phyloP scores from a whole-genome alignment of 2,329 filamentous ascomycete species.

The Aureobasidium sp. region DNA sequence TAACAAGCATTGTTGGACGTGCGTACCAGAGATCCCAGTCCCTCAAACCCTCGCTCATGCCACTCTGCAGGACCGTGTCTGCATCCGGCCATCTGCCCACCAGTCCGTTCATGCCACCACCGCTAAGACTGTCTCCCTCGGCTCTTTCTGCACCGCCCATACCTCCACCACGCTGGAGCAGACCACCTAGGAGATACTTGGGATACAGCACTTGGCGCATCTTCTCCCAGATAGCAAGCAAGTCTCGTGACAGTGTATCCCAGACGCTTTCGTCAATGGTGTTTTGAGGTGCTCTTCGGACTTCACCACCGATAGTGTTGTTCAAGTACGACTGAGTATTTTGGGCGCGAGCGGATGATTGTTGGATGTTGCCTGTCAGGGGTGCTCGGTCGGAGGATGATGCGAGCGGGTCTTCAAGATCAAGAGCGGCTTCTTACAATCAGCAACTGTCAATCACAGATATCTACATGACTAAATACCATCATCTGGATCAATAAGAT shows the following conservation, averaged over 20 bases:
- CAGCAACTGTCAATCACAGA: neutral
- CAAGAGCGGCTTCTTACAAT: conserved; percentile 47
- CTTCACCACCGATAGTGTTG: conserved; percentile 83
- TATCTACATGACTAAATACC: conserved; percentile 28
- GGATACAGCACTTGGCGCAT: conserved; percentile 96
- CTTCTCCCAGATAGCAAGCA: conserved; percentile 94
- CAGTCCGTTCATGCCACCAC: conserved; percentile 45
- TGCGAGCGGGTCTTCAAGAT: conserved; percentile 80
- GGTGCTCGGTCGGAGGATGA: conserved; percentile 67
- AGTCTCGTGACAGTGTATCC: conserved; percentile 89
- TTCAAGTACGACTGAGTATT: conserved; percentile 76
- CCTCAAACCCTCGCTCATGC: conserved; percentile 80
- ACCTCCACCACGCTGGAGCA: conserved; percentile 53
- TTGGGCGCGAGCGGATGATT: conserved; percentile 46
- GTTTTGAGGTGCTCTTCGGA: conserved; percentile 79
- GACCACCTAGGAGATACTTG: conserved; percentile 75
- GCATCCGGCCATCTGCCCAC: conserved; percentile 62
- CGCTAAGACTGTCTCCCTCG: conserved; percentile 37
- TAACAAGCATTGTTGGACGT: conserved; percentile 7
- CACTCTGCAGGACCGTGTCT: conserved; percentile 57
- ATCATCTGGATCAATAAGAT: conserved; percentile 48
- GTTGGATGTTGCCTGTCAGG: conserved; percentile 72
- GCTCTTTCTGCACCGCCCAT: conserved; percentile 52
- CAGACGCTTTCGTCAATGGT: conserved; percentile 97
- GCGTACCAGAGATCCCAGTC: conserved; percentile 91